Base-by-base conservation (phyloP, 108 stramenopile species). In the Nitzschia inconspicua region DNA sequence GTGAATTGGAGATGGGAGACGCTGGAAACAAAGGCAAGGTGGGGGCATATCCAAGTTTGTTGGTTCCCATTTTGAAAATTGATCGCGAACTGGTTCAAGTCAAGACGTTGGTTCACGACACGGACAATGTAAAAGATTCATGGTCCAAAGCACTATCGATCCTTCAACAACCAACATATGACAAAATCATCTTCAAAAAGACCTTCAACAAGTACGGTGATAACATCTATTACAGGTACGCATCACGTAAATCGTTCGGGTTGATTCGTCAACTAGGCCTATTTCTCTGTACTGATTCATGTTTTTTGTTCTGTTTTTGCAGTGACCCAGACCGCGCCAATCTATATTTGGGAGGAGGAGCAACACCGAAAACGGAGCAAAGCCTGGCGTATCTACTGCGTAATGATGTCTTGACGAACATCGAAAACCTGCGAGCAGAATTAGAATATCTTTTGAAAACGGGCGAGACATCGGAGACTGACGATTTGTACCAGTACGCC, bases 171-270 rank as follows among this genome's bases (percentile, higher is more conserved):
- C 53, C 65, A 31, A 63, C 73, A 30, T 91, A 81, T 52, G 80
- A 84, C 28, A 84, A 83, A 63, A 66, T 73, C 35, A 50, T 36
- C 13, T 87, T 91, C 62, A 91, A 91, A 57, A 88, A 84, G 48
- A 73, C 78, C 4, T 93, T 93, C 68, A 93, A 93, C 65, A 68
- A 77, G 3, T 93, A 78, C 63, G 84, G 82, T 2, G 91, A 93
- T 58, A 93, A 93, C 56, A 93, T 93, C 39, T 93, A 89, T 52
- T 93, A 89, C 60, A n/a, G n/a, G n/a, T n/a, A n/a, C n/a, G n/a
- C n/a, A n/a, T n/a, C n/a, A n/a, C n/a, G n/a, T n/a, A n/a, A n/a
- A n/a, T n/a, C n/a, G n/a, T n/a, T n/a, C n/a, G n/a, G n/a, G n/a
- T n/a, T n/a, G n/a, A n/a, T n/a, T n/a, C n/a, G n/a, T n/a, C n/a